phyloP scores from a whole-genome alignment of 1,284 basidiomycete genomes.

The Chalciporus sp. region DNA sequence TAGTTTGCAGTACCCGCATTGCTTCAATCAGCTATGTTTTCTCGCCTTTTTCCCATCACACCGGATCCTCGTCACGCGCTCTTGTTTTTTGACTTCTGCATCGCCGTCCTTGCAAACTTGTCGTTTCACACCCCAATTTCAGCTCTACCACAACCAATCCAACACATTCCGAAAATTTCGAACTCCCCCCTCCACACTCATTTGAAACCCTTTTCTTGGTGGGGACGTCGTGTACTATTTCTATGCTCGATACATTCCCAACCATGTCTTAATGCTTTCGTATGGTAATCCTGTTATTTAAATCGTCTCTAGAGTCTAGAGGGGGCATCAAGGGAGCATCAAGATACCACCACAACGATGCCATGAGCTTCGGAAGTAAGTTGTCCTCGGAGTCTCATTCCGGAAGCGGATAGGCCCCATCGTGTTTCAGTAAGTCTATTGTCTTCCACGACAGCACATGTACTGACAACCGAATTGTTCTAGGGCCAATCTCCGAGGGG shows the following conservation, averaged over 20 bases:
- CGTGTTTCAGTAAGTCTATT: conserved; percentile 16
- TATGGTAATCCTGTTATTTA: conserved; percentile 38
- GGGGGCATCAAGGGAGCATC: conserved; percentile 1
- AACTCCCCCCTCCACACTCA: conserved; percentile 32
- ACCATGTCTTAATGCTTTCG: conserved; percentile 40
- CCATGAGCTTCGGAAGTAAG: conserved; percentile 13
- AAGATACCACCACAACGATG: conserved; percentile 6
- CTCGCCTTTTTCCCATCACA: conserved; percentile 1
- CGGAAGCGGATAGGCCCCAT: neutral
- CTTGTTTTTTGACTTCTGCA: conserved; percentile 23
- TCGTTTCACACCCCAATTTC: conserved; percentile 11
- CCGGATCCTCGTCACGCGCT: conserved; percentile 23
- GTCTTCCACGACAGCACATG: neutral
- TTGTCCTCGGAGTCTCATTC: conserved; percentile 12
- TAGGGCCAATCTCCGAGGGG: conserved; percentile 8
- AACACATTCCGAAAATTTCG: conserved; percentile 25
- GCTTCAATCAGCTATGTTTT: conserved; percentile 25
- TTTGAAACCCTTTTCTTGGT: conserved; percentile 33
- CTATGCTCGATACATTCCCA: conserved; percentile 37
- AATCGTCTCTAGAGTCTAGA: conserved; percentile 14
- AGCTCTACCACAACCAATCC: conserved; percentile 20
- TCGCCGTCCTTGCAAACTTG: conserved; percentile 23
- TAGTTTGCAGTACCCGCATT: conserved; percentile 29
- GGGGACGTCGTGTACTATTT: conserved; percentile 36
- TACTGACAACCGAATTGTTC: neutral